Evolutionary conservation across 2,329 filamentous ascomycete genomes (phyloP).

Genomic region (Xylaria sp.): DNA sequence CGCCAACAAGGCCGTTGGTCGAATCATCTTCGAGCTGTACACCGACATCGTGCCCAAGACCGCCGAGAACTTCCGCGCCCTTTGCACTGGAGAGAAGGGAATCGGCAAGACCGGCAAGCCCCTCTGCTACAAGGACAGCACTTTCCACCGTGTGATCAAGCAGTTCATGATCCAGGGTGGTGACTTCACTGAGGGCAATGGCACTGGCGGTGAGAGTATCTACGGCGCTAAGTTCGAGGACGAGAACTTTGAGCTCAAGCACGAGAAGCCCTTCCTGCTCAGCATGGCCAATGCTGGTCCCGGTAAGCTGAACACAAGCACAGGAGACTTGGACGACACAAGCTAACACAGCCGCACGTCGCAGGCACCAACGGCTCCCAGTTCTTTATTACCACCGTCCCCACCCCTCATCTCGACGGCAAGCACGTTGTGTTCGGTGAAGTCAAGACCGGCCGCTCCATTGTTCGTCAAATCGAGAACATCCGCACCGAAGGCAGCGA

Average conservation of each 20-base stretch:
- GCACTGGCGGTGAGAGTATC: conserved; percentile 93
- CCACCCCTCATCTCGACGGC: conserved; percentile 88
- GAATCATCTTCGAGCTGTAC: conserved; percentile 82
- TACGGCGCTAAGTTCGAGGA: conserved; percentile 97
- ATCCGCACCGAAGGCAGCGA: conserved; percentile 69
- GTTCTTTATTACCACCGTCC: conserved; percentile 95
- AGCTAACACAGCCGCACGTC: conserved; percentile 1
- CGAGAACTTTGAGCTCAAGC: conserved; percentile 89
- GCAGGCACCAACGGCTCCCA: conserved; percentile 90
- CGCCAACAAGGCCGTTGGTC: conserved; percentile 65
- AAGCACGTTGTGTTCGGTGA: conserved; percentile 98
- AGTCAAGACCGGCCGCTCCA: conserved; percentile 85
- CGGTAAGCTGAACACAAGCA: conserved; percentile 45
- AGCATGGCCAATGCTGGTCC: conserved; percentile 98
- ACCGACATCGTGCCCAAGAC: conserved; percentile 81
- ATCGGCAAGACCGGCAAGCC: conserved; percentile 73
- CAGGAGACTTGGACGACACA: neutral
- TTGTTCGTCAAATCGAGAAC: conserved; percentile 88
- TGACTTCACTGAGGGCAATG: conserved; percentile 92
- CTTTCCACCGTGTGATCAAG: conserved; percentile 96
- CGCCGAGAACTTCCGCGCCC: conserved; percentile 88
- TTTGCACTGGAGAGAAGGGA: conserved; percentile 95
- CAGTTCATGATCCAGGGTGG: conserved; percentile 98
- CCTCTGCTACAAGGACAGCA: conserved; percentile 86
- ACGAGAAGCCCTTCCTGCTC: conserved; percentile 86